phyloP scores from a whole-genome alignment of 805 yeast genomes.

The Ogataea trehaloabstinens region DNA sequence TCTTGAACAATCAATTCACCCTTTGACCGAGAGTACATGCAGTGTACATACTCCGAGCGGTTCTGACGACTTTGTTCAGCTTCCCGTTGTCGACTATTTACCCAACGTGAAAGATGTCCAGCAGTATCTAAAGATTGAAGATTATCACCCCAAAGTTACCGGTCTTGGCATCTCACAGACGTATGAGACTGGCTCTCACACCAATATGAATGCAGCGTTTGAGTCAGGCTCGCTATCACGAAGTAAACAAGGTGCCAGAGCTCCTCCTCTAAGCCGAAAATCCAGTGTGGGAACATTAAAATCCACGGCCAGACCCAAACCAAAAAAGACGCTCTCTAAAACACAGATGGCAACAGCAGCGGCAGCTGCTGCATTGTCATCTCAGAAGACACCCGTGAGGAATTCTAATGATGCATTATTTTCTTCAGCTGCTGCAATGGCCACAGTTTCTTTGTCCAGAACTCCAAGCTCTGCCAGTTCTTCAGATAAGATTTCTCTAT shows the following conservation, averaged over 20 bases:
- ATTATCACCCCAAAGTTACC: background rate
- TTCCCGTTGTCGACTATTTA: background rate
- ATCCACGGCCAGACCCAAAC: constrained; percentile 1
- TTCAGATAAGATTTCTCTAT: background rate
- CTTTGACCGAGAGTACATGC: background rate
- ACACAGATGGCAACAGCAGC: constrained; percentile 31
- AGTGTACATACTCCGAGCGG: background rate
- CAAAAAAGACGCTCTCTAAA: constrained; percentile 19
- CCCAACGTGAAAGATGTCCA: background rate
- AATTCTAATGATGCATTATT: constrained; percentile 13
- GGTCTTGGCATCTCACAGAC: background rate
- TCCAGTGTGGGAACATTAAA: constrained; percentile 2
- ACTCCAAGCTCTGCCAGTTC: constrained; percentile 6
- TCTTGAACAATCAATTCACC: background rate
- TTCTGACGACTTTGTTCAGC: background rate
- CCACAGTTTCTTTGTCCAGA: constrained; percentile 16
- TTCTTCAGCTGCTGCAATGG: constrained; percentile 24
- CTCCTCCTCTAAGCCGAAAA: constrained; percentile 1
- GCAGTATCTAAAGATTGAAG: background rate
- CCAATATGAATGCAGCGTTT: background rate
- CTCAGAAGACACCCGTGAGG: constrained; percentile 16
- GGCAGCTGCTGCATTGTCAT: constrained; percentile 27
- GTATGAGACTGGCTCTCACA: background rate
- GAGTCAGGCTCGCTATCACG: background rate
- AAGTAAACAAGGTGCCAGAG: background rate